Evolutionary conservation across 352 stramenopile species (phyloP).

Genomic region (Phytophthora litchii): DNA sequence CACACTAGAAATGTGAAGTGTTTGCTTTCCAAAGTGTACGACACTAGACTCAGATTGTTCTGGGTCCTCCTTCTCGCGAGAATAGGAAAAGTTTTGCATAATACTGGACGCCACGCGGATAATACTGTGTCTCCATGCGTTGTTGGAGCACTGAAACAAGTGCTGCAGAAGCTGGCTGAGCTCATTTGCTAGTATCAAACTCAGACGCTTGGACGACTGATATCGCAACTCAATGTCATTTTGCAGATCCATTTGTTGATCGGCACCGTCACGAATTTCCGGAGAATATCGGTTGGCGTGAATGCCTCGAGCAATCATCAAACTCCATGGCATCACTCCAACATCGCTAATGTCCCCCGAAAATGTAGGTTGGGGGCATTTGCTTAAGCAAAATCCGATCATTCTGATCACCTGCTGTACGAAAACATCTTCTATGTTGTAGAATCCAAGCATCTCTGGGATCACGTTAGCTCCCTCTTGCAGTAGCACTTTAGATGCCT

Average conservation of each 20-base stretch:
- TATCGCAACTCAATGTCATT: constrained; percentile 32
- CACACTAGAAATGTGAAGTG: constrained; percentile 19
- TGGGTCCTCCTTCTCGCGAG: background rate
- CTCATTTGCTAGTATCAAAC: constrained; percentile 39
- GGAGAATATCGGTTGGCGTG: constrained; percentile 41
- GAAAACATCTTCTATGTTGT: constrained; percentile 34
- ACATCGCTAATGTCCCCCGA: background rate
- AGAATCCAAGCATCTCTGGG: constrained; percentile 29
- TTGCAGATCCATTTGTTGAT: constrained; percentile 17
- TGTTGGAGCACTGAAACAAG: constrained; percentile 18
- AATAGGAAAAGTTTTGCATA: background rate
- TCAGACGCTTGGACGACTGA: constrained; percentile 30
- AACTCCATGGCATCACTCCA: constrained; percentile 26
- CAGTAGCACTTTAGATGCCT: constrained; percentile 27
- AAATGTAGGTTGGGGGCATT: constrained; percentile 25
- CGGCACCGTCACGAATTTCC: background rate
- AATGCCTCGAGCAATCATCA: constrained; percentile 38
- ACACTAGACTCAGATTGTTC: background rate
- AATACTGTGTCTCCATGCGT: constrained; percentile 27
- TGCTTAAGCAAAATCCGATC: constrained; percentile 50
- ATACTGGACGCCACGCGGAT: constrained; percentile 9
- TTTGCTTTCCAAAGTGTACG: constrained; percentile 33
- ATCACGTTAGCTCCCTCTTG: background rate
- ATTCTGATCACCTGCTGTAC: constrained; percentile 53
- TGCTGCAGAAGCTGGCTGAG: constrained; percentile 30